Evolutionary conservation across 805 yeast species (phyloP), one percentile per base, ranked within the genome.

Genomic region (Starmerella vitae): DNA sequence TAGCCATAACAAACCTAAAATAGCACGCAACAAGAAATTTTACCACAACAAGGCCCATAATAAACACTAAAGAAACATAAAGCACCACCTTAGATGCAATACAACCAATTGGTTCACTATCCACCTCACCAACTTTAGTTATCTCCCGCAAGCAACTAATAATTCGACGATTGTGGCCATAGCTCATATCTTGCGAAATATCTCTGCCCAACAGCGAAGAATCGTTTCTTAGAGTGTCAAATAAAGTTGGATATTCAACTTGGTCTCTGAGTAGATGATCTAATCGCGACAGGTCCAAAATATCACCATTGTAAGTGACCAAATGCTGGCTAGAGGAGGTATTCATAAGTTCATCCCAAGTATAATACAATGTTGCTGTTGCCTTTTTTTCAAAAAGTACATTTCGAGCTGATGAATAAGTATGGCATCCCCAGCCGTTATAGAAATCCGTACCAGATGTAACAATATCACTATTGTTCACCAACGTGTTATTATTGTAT

Each of bases 391-490:
- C 81, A 55, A 71, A 88, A 6, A 52, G 41, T 1, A 79, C 68
- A 3, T 69, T 58, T 54, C 97, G 72, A 0, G 94, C 86, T 2
- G 54, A 47, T 6, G 68, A 52, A 3, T 82, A 69, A 1, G 96
- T 81, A 60, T 91, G 95, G 57, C 97, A 88, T 2, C 88, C 93
- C 73, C 82, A 85, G 7, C 96, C 96, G 34, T 67, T 61, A 57
- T 85, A 86, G 54, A 75, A 74, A 17, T 67, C 58, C 15, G 47
- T 50, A 1, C 85, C 31, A 4, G 31, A 32, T 3, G 22, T 39
- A n/a, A 30, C 18, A 14, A 49, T 10, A 10, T 44, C 49, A 46
- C 68, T 68, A 56, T 81, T 80, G 29, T 82, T 80, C 21, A 60
- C 41, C 2, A 80, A 59, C 1, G 91, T 68, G 4, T 94, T 94